Conservation (phyloP, 331 rosid species). For the Malus hybrid region DNA sequence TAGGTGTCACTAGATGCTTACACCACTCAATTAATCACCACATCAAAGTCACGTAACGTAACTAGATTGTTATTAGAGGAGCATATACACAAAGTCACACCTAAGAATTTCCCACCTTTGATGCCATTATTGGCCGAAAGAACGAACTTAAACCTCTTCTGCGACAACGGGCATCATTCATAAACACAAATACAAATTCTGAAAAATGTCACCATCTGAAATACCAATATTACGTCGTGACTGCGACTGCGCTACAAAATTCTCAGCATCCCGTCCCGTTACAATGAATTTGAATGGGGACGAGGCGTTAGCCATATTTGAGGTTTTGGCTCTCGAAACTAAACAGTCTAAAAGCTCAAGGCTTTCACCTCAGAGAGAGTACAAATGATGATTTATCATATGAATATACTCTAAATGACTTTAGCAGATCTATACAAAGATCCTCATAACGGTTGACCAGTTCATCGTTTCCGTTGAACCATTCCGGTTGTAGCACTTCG, state of each 20-base stretch:
- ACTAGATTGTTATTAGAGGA: no score
- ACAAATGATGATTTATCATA: constrained; percentile 12
- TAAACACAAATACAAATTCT: no score
- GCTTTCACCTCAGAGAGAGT: constrained; percentile 3
- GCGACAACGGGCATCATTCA: no score
- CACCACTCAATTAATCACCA: no score
- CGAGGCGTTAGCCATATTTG: constrained; percentile 17
- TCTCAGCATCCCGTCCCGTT: constrained; percentile 37
- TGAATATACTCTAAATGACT: background rate
- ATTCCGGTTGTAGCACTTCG: constrained; percentile 57
- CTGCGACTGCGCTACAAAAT: constrained; percentile 56
- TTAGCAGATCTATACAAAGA: constrained; percentile 1
- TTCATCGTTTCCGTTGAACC: constrained; percentile 43
- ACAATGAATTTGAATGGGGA: constrained; percentile 29
- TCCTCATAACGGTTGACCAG: constrained; percentile 18
- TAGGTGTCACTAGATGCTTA: no score
- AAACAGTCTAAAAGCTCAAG: background rate
- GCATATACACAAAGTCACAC: no score
- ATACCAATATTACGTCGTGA: constrained; percentile 2
- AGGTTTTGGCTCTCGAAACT: background rate
- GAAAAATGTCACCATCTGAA: background rate
- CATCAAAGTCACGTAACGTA: no score
- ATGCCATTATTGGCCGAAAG: no score
- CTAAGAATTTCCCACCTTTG: no score
- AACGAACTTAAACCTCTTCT: no score